A percentile compares a stretch with the other conserved stretches of the same genome.
These are phyloP conservation scores for Pseudocercospora crystallina DNA, from an alignment of 2,329 filamentous ascomycete genomes.

Conservation along the genomic window DNA sequence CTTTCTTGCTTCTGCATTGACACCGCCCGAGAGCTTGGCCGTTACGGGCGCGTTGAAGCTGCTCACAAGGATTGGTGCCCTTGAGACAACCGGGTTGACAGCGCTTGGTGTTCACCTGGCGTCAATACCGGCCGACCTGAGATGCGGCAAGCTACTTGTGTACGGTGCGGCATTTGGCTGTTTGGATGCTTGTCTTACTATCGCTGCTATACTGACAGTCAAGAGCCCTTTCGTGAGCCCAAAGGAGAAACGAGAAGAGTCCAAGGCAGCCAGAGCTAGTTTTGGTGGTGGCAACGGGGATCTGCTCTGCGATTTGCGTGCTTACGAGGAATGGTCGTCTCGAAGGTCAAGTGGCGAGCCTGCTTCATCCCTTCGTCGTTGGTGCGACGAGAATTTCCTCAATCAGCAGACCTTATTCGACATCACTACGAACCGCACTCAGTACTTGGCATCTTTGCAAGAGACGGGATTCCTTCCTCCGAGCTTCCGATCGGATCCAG, in stretches of 20 bases:
- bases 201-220: constrained; percentile 88
- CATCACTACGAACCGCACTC: constrained; percentile 79
- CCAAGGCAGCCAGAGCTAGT: constrained; percentile 69
- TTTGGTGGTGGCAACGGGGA: constrained; percentile 81
- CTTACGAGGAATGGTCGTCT: constrained; percentile 79
- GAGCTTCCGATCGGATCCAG: constrained; percentile 27
- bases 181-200: constrained; percentile 81
- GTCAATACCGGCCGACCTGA: constrained; percentile 89
- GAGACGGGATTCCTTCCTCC: constrained; percentile 74
- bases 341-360: constrained; percentile 58
- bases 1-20: constrained; percentile 84
- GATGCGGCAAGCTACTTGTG: constrained; percentile 92
- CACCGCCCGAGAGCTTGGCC: constrained; percentile 80
- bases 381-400: constrained; percentile 84
- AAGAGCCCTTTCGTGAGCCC: constrained; percentile 85
- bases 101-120: constrained; percentile 90
- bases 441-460: constrained; percentile 81
- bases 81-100: constrained; percentile 83
- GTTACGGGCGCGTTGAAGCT: constrained; percentile 82
- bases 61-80: constrained; percentile 79
- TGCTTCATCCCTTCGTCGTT: constrained; percentile 64
- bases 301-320: constrained; percentile 79
- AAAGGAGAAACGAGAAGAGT: constrained; percentile 76
- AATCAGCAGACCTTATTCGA: constrained; percentile 81
- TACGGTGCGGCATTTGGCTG: constrained; percentile 94